Percentiles rank a stretch among this genome's conserved stretches.
Conservation (phyloP, 176 grass and related monocot species). For the Bothriochloa decipiens region DNA sequence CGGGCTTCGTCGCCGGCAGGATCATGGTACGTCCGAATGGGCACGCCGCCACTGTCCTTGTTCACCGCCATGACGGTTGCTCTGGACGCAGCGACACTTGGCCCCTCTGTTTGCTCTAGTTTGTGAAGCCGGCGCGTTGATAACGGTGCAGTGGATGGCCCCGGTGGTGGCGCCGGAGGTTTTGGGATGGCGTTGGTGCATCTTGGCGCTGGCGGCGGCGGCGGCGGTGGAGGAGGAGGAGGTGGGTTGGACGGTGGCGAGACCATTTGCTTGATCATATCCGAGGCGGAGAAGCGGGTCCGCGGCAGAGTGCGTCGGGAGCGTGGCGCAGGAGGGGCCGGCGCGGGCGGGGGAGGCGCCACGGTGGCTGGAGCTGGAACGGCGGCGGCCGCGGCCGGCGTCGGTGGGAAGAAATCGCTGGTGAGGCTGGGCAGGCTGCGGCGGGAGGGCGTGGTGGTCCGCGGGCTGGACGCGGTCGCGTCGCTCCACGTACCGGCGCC, state of each 20-base stretch:
- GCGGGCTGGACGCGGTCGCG: conserved; percentile 64
- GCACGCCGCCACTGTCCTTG: conserved; percentile 37
- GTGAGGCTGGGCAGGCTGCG: conserved; percentile 83
- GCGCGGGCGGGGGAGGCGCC: conserved; percentile 42
- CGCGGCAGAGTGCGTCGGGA: conserved; percentile 72
- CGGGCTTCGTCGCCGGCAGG: conserved; percentile 35
- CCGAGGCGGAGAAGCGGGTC: conserved; percentile 64
- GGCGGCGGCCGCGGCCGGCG: neutral
- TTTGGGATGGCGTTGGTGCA: conserved; percentile 31
- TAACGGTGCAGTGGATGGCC: conserved; percentile 27
- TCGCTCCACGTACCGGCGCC: conserved; percentile 53
- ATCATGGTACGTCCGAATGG: conserved; percentile 14
- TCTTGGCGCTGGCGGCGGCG: conserved; percentile 39
- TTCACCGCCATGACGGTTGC: conserved; percentile 12
- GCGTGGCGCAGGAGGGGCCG: conserved; percentile 40
- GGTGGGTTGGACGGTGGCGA: conserved; percentile 32
- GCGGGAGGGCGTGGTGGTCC: conserved; percentile 63
- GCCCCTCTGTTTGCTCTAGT: conserved; percentile 46
- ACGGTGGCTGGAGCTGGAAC: neutral
- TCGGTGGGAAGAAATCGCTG: conserved; percentile 57
- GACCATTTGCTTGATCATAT: conserved; percentile 68
- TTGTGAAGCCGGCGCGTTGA: conserved; percentile 48
- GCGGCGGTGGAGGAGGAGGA: conserved; percentile 33
- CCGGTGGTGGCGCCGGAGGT: conserved; percentile 29
- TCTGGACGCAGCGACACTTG: conserved; percentile 28